Conservation (phyloP, 108 stramenopile species). For the Cyclotella kingstonii region DNA sequence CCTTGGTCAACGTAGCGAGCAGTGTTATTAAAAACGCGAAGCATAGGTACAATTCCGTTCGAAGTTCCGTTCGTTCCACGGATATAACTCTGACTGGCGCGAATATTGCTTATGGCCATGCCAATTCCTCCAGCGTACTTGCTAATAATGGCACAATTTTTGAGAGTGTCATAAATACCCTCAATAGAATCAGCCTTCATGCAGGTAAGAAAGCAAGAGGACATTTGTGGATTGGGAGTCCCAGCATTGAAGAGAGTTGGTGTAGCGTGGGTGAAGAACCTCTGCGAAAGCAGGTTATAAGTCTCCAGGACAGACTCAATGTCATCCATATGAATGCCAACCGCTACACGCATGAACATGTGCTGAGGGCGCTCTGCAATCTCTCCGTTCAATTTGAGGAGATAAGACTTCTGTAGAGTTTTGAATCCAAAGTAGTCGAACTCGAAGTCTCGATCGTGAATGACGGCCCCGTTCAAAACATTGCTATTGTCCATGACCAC, state of each 20-base stretch:
- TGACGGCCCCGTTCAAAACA: slow-evolving; percentile 76
- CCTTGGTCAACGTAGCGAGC: slow-evolving; percentile 99
- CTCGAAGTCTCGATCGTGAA: slow-evolving; percentile 93
- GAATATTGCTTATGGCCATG: slow-evolving; percentile 92
- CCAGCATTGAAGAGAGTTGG: slow-evolving; percentile 99
- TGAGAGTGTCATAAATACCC: slow-evolving; percentile 99
- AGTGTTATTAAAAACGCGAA: slow-evolving; percentile 99
- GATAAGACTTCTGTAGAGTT: slow-evolving; percentile 97
- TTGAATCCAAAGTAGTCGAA: slow-evolving; percentile 99
- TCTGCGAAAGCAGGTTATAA: slow-evolving; percentile 90
- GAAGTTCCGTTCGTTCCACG: slow-evolving; percentile 97
- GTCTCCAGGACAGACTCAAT: slow-evolving; percentile 91
- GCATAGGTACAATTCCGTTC: slow-evolving; percentile 99
- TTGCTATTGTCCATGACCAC: slow-evolving; percentile 89
- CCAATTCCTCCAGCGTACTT: slow-evolving; percentile 99
- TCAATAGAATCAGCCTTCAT: slow-evolving; percentile 98
- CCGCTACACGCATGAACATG: slow-evolving; percentile 97
- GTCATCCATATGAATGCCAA: slow-evolving; percentile 97
- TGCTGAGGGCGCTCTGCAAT: slow-evolving; percentile 97
- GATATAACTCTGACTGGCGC: slow-evolving; percentile 92
- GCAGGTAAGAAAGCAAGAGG: slow-evolving; percentile 92
- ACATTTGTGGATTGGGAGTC: slow-evolving; percentile 96
- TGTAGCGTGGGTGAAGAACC: slow-evolving; percentile 99
- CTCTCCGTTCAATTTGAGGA: slow-evolving; percentile 87
- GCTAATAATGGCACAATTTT: slow-evolving; percentile 97